Base-by-base conservation (phyloP, 176 grass and related monocot genomes). In the Triticum urartu region DNA sequence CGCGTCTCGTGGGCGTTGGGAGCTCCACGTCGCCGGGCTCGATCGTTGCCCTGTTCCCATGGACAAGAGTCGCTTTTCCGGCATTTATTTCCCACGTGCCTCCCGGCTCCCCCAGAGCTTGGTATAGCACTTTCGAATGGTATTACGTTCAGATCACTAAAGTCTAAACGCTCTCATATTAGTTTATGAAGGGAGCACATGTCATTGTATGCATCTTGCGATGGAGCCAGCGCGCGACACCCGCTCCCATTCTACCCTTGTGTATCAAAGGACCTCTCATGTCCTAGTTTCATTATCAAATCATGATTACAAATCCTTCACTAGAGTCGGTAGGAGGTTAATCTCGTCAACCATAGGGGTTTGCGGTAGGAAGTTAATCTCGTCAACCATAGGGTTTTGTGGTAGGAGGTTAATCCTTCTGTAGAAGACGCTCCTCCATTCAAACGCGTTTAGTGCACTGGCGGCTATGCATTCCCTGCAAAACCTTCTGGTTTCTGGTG, bases 41-140 rank as follows among this genome's bases (percentile, higher is more conserved):
- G 26, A 1, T 77, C 26, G 74, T 56, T 56, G 74, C 74, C 45
- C 74, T 77, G 74, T 77, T 77, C 47, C 26, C 47, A 77, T 77
- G 47, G 74, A 77, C 47, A 77, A 10, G 47, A 56, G 74, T 77
- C 74, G 74, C 74, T 77, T 77, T 77, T 77, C 5, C 0, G 24
- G 42, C 28, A 75, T 75, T 75, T 30, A 75, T 75, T 32, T 77
- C 47, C 74, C 74, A 56, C 74, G 47, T 75, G 72, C 22, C 42
- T 48, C 14, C 43, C 48, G 43, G 11, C 40, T 47, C 14, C 43
- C 47, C 24, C 22, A 18, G 24, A 24, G 25, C 72, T 6, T 52
- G 48, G 3, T 50, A 50, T 45, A 45, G 28, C 28, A 30, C 47
- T 50, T 50, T 1, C 4, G 47, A 50, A 50, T 50, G 47, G 48